Percentiles rank a stretch among this genome's conserved stretches.
These are phyloP conservation scores for Fomitiporia mediterranea DNA, from an alignment of 1,284 basidiomycete genomes.

Conservation along the genomic window DNA sequence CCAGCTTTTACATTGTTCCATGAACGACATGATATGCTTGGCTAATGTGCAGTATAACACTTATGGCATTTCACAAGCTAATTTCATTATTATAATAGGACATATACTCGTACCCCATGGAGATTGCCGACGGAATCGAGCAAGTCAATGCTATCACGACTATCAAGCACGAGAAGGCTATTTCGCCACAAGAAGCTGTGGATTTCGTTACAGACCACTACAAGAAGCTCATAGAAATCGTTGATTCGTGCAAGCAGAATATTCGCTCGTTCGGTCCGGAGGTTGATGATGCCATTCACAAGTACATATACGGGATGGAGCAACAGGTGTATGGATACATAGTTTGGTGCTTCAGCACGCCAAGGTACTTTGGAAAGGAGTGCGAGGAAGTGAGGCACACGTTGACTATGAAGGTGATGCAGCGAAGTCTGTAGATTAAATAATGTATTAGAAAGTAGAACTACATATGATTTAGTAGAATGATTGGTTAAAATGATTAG, in stretches of 20 bases:
- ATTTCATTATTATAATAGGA: slow-evolving; percentile 28
- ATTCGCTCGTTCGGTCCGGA: slow-evolving; percentile 4
- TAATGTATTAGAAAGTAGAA: too few species aligned
- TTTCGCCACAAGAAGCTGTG: slow-evolving; percentile 51
- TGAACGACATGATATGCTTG: slow-evolving; percentile 41
- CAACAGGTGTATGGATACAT: slow-evolving; percentile 48
- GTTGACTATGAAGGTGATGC: neutral
- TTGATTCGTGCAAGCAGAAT: slow-evolving; percentile 43
- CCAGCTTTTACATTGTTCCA: slow-evolving; percentile 33
- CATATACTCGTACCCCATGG: slow-evolving; percentile 43
- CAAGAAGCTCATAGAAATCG: slow-evolving; percentile 47
- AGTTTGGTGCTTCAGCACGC: slow-evolving; percentile 55
- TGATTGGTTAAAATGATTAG: neutral
- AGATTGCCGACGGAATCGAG: slow-evolving; percentile 59
- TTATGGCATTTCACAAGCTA: neutral
- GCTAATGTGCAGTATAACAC: slow-evolving; percentile 33
- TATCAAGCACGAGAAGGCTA: slow-evolving; percentile 49
- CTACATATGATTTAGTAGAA: too few species aligned
- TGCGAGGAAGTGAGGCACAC: slow-evolving; percentile 38
- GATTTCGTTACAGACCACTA: slow-evolving; percentile 42
- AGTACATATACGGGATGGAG: slow-evolving; percentile 44
- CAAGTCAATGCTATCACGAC: slow-evolving; percentile 61
- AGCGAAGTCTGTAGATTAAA: too few species aligned
- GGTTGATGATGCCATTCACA: slow-evolving; percentile 36
- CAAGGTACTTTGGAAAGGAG: slow-evolving; percentile 49